Conservation (phyloP, 768 basidiomycete species). For the Termitomyces sp. region DNA sequence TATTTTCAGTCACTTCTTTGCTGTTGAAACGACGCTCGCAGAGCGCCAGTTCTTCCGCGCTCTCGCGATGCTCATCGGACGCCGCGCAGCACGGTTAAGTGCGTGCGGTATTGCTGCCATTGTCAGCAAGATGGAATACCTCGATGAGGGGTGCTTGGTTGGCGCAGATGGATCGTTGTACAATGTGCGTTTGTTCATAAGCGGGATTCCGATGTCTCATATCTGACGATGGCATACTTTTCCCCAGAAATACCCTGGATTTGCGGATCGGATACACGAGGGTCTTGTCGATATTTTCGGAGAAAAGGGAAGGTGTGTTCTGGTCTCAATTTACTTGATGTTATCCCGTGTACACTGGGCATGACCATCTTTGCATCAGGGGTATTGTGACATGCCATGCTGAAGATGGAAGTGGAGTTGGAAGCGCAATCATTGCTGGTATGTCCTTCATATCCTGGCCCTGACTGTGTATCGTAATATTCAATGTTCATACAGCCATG, state of each 20-base stretch:
- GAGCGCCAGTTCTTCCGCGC: slow-evolving; percentile 98
- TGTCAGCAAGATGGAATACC: slow-evolving; percentile 88
- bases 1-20: slow-evolving; percentile 96
- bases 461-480: not conserved
- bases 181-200: slow-evolving; percentile 53
- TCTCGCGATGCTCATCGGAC: slow-evolving; percentile 83
- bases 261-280: slow-evolving; percentile 88
- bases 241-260: slow-evolving; percentile 95
- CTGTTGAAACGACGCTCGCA: slow-evolving; percentile 90
- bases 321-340: not conserved
- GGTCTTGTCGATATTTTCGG: slow-evolving; percentile 94
- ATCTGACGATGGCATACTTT: not conserved
- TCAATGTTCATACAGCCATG: slow-evolving; percentile 56
- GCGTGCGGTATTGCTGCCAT: slow-evolving; percentile 97
- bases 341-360: not conserved
- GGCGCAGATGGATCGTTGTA: slow-evolving; percentile 95
- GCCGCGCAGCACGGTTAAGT: slow-evolving; percentile 84
- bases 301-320: slow-evolving; percentile 81
- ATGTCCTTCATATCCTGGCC: not conserved
- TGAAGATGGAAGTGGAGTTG: slow-evolving; percentile 91
- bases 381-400: slow-evolving; percentile 79
- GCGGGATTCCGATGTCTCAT: not conserved
- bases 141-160: slow-evolving; percentile 86
- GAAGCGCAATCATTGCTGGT: slow-evolving; percentile 91
- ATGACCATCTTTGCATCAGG: slow-evolving; percentile 20